Conservation (phyloP, 768 basidiomycete species). For the Lyophyllum decastes region DNA sequence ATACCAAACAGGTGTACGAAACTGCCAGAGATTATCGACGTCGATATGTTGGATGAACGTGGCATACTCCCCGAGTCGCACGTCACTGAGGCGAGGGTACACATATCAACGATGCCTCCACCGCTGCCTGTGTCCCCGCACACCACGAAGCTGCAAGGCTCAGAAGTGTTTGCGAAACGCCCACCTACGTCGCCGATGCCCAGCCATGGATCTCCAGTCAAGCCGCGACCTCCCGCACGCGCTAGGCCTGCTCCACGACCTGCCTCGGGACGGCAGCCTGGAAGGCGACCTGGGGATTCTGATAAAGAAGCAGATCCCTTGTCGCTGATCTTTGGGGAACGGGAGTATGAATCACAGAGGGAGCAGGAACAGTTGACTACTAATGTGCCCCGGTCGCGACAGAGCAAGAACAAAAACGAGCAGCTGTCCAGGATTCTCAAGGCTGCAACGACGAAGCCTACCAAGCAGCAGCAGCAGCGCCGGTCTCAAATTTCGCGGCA, state of each 20-base stretch:
- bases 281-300: constrained; percentile 11
- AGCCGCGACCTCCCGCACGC: constrained; percentile 61
- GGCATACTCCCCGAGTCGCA: neutral
- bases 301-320: constrained; percentile 37
- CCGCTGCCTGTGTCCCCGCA: constrained; percentile 10
- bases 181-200: constrained; percentile 69
- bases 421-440: constrained; percentile 5
- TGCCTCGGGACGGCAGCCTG: neutral
- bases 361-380: neutral
- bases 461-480: neutral
- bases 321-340: constrained; percentile 27
- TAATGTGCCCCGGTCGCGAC: neutral
- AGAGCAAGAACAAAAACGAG: neutral
- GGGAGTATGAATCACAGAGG: neutral
- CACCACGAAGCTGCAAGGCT: constrained; percentile 13
- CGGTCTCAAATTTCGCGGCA: neutral
- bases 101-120: constrained; percentile 15
- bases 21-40: constrained; percentile 32
- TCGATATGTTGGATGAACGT: constrained; percentile 29
- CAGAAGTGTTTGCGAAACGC: constrained; percentile 57
- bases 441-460: neutral
- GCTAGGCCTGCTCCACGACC: constrained; percentile 20
- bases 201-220: constrained; percentile 47
- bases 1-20: neutral
- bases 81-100: neutral